A percentile compares a stretch with the other conserved stretches of the same genome.
phyloP scores from a whole-genome alignment of 495 filamentous ascomycete genomes.

The Lasiosphaeriaceae sp. region DNA sequence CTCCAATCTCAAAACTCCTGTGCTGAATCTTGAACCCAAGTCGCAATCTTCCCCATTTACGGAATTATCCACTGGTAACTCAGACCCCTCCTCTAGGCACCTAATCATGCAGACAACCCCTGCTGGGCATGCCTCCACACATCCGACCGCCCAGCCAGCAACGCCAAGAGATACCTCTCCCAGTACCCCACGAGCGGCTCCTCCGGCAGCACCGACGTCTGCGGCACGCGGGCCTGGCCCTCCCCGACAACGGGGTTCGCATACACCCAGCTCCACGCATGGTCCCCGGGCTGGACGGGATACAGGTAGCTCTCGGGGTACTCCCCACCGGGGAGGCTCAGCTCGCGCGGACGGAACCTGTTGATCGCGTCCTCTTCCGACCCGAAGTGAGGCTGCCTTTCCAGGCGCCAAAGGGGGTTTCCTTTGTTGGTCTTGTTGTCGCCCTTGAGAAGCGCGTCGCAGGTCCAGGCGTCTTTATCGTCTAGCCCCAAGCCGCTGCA shows the following conservation, averaged over 20 bases:
- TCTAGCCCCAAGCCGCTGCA: slow-evolving; percentile 25
- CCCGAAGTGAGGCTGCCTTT: neutral
- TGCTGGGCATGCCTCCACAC: slow-evolving; percentile 27
- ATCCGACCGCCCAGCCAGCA: slow-evolving; percentile 23
- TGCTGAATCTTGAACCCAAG: too few relatives aligned
- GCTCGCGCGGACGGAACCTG: slow-evolving; percentile 6
- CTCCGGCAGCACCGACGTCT: slow-evolving; percentile 19
- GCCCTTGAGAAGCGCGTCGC: slow-evolving; percentile 11
- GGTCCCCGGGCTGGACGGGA: slow-evolving; percentile 17
- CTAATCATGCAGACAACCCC: neutral
- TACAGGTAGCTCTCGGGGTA: slow-evolving; percentile 22
- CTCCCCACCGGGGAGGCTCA: slow-evolving; percentile 1
- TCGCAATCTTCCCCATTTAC: too few relatives aligned
- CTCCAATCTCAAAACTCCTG: too few relatives aligned
- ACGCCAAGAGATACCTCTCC: slow-evolving; percentile 25
- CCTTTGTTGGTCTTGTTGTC: neutral
- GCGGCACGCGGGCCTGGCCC: slow-evolving; percentile 22
- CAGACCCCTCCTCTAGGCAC: neutral
- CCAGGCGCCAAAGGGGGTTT: slow-evolving; percentile 18
- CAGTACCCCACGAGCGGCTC: slow-evolving; percentile 32
- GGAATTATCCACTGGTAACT: neutral
- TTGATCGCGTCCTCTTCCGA: neutral
- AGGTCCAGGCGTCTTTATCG: slow-evolving; percentile 24
- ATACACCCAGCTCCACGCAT: slow-evolving; percentile 28
- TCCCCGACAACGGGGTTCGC: slow-evolving; percentile 6